Evolutionary conservation across 2,329 filamentous ascomycete species (phyloP).

Genomic region (Camptophora hylomeconis): DNA sequence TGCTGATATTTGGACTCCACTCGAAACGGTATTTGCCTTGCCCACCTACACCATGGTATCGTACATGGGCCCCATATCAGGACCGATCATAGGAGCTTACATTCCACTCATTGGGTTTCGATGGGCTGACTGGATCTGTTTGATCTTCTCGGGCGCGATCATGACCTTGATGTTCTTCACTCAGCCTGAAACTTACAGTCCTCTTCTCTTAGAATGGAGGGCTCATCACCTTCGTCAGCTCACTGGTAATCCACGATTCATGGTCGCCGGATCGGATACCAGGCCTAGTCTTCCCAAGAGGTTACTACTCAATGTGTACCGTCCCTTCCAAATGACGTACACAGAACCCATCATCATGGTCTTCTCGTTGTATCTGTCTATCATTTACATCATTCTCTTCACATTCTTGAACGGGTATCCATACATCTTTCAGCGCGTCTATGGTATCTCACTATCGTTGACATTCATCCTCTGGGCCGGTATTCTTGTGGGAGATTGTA

Average conservation of each 20-base stretch:
- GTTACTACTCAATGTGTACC: slow-evolving; percentile 43
- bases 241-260: slow-evolving; percentile 32
- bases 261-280: slow-evolving; percentile 33
- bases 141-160: slow-evolving; percentile 24
- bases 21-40: slow-evolving; percentile 36
- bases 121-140: slow-evolving; percentile 33
- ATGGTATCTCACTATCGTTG: no score
- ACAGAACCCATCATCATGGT: slow-evolving; percentile 52
- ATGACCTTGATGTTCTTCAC: slow-evolving; percentile 27
- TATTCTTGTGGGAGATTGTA: no score
- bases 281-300: slow-evolving; percentile 33
- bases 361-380: slow-evolving; percentile 49
- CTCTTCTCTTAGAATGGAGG: slow-evolving; percentile 32
- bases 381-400: slow-evolving; percentile 54
- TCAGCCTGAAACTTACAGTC: slow-evolving; percentile 38
- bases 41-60: slow-evolving; percentile 36
- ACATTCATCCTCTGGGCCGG: no score
- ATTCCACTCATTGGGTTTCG: slow-evolving; percentile 31
- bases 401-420: slow-evolving; percentile 52
- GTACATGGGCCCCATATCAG: slow-evolving; percentile 20
- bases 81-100: slow-evolving; percentile 32
- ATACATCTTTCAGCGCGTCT: slow-evolving; percentile 44
- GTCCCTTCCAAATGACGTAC: slow-evolving; percentile 51
- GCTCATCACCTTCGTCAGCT: slow-evolving; percentile 25
- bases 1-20: slow-evolving; percentile 32